These are phyloP conservation scores for Rubia occidens DNA, from an alignment of 305 asterid species.

Conservation along the genomic window DNA sequence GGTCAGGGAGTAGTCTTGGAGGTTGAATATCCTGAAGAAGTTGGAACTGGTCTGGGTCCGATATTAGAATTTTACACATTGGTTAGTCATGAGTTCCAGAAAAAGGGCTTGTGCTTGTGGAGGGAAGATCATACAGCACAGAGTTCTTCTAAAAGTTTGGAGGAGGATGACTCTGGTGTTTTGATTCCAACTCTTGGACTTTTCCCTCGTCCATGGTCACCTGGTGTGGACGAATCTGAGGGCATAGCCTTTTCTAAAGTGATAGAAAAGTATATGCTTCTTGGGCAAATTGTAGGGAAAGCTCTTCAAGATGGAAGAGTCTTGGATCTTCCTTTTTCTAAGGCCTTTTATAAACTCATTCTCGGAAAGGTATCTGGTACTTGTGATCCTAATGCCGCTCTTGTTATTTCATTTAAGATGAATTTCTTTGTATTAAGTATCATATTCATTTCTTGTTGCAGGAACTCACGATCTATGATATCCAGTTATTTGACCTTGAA, in stretches of 20 bases:
- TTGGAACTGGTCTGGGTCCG: constrained; percentile 98
- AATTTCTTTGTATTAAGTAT: constrained; percentile 6
- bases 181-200: constrained; percentile 59
- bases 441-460: constrained; percentile 13
- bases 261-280: constrained; percentile 53
- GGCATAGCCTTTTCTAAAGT: constrained; percentile 46
- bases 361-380: constrained; percentile 55
- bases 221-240: constrained; percentile 26
- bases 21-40: constrained; percentile 90
- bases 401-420: constrained; percentile 11
- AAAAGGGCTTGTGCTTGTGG: constrained; percentile 74
- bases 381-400: constrained; percentile 10
- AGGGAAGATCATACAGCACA: constrained; percentile 49
- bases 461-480: constrained; percentile 75
- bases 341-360: constrained; percentile 70
- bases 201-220: constrained; percentile 90
- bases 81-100: constrained; percentile 84
- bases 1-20: constrained; percentile 55
- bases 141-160: constrained; percentile 19
- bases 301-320: constrained; percentile 91
- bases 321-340: constrained; percentile 87
- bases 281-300: constrained; percentile 82
- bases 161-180: constrained; percentile 34
- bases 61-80: constrained; percentile 83
- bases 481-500: constrained; percentile 79